Conservation (phyloP, 371 early-diverging fungal species). For the Syncephalastrum contaminatum region DNA sequence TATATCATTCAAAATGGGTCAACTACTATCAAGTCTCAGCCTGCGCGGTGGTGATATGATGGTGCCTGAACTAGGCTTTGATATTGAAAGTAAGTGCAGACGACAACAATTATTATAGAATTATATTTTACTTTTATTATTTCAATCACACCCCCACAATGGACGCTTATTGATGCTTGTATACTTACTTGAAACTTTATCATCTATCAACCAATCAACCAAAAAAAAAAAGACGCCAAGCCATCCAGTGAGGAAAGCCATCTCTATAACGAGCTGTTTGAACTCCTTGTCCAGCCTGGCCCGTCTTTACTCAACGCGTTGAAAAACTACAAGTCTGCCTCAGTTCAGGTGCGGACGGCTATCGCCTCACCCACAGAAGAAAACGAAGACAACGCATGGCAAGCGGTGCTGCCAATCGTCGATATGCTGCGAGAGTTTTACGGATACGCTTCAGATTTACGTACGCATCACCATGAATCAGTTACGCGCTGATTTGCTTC, state of each 20-base stretch:
- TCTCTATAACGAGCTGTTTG: slow-evolving; percentile 45
- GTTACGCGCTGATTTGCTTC: background rate
- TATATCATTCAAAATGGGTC: slow-evolving; percentile 31
- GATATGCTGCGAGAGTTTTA: slow-evolving; percentile 77
- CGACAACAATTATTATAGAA: no score
- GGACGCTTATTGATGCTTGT: no score
- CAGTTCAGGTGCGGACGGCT: slow-evolving; percentile 60
- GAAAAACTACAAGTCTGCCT: slow-evolving; percentile 48
- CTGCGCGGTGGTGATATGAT: slow-evolving; percentile 34
- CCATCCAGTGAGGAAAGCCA: slow-evolving; percentile 52
- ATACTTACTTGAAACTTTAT: no score
- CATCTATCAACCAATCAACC: slow-evolving; percentile 4
- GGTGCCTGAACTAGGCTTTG: slow-evolving; percentile 50
- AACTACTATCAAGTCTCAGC: slow-evolving; percentile 39
- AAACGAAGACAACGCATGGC: slow-evolving; percentile 87
- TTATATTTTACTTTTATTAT: no score
- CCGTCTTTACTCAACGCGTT: slow-evolving; percentile 46
- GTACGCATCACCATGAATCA: slow-evolving; percentile 33
- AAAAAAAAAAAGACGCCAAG: slow-evolving; percentile 42
- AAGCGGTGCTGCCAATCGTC: slow-evolving; percentile 81
- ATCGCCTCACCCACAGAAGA: slow-evolving; percentile 80
- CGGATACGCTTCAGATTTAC: slow-evolving; percentile 71
- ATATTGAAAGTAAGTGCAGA: slow-evolving; percentile 49
- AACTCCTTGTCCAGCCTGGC: slow-evolving; percentile 49
- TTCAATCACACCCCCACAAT: no score